Conservation (phyloP, 169 alveolate genomes). For the Cyclospora cayetanensis region DNA sequence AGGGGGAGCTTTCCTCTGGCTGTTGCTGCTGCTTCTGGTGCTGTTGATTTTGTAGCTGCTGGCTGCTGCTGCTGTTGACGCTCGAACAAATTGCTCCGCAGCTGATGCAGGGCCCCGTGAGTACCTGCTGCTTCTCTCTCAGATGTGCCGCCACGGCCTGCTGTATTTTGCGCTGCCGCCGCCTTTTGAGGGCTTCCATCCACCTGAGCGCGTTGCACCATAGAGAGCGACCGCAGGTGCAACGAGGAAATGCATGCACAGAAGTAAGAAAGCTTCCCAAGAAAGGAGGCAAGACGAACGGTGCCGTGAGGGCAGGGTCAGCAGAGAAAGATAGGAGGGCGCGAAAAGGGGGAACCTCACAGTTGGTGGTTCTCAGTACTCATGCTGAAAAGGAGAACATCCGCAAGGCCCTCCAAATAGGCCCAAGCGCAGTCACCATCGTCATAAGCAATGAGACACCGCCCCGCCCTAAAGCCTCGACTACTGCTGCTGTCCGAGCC, state of each 20-base stretch:
- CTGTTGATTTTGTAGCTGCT: neutral
- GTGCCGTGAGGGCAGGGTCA: too few species aligned
- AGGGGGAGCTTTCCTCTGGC: neutral
- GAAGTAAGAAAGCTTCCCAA: neutral
- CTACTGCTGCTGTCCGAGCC: neutral
- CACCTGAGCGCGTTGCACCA: neutral
- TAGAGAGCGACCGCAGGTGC: neutral
- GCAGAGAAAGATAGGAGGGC: neutral
- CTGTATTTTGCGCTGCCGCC: conserved; percentile 31
- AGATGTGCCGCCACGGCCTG: conserved; percentile 30
- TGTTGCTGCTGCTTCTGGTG: neutral
- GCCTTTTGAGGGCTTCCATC: conserved; percentile 43
- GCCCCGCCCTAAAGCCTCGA: neutral
- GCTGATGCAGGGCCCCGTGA: conserved; percentile 31
- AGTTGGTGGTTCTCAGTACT: neutral
- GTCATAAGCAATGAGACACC: neutral
- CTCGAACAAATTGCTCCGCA: neutral
- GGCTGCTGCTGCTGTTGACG: conserved; percentile 27
- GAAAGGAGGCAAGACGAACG: neutral
- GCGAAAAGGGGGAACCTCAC: neutral
- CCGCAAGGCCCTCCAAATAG: neutral
- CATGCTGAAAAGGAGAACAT: neutral
- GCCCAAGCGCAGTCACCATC: conserved; percentile 49
- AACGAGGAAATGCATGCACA: neutral
- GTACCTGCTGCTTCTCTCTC: neutral